Evolutionary conservation across 2,329 filamentous ascomycete genomes (phyloP).

Genomic region (Fusarium sacchari): DNA sequence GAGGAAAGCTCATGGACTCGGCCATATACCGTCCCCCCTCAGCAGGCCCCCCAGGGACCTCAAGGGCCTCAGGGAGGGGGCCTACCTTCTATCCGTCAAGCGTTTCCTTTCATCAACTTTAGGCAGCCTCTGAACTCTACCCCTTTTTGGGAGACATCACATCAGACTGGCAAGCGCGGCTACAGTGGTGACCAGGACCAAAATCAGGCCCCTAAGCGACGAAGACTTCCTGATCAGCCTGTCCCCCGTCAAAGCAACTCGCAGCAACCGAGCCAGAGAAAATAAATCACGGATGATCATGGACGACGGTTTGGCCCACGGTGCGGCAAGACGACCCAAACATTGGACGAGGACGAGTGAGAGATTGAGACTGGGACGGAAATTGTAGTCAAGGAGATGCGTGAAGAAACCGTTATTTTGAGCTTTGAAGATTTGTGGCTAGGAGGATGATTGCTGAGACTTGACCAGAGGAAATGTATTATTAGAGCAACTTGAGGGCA

Average conservation of each 20-base stretch:
- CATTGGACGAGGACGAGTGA: neutral
- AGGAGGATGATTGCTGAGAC: constrained; percentile 11
- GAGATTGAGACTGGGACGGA: neutral
- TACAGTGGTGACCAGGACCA: neutral
- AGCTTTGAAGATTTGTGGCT: neutral
- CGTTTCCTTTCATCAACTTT: constrained; percentile 12
- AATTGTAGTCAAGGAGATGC: neutral
- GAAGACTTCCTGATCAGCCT: constrained; percentile 10
- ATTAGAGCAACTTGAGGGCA: neutral
- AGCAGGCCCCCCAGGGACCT: neutral
- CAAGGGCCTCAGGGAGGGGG: neutral
- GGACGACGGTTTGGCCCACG: neutral
- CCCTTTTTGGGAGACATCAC: neutral
- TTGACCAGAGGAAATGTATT: constrained; percentile 10
- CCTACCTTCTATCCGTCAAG: constrained; percentile 24
- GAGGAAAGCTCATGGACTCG: neutral
- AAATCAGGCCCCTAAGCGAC: constrained; percentile 12
- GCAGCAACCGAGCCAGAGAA: neutral
- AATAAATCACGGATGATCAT: neutral
- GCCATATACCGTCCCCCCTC: neutral
- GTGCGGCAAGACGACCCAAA: neutral
- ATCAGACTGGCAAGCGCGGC: neutral
- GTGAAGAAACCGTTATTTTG: neutral
- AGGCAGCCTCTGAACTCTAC: neutral
- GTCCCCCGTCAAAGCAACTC: neutral